Evolutionary conservation across 2,329 filamentous ascomycete species (phyloP).

Genomic region (Parascedosporium putredinis): DNA sequence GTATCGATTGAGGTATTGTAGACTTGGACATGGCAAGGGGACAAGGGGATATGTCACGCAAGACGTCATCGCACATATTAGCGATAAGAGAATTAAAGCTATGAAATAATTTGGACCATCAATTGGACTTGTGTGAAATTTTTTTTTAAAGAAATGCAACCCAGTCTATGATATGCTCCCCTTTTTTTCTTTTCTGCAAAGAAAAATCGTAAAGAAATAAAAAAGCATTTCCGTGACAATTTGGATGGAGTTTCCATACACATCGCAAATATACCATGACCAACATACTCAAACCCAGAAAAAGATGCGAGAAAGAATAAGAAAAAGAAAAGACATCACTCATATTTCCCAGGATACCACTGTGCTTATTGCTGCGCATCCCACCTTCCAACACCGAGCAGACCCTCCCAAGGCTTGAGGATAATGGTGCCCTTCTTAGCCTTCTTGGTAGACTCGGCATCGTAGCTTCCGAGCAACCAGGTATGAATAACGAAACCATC

Average conservation of each 20-base stretch:
- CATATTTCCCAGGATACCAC: background rate
- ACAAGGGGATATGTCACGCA: background rate
- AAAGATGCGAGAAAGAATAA: too few relatives aligned
- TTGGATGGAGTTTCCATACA: background rate
- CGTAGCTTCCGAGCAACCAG: slow-evolving; percentile 6
- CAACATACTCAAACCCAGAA: too few relatives aligned
- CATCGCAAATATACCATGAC: too few relatives aligned
- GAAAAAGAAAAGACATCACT: too few relatives aligned
- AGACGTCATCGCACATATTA: too few relatives aligned
- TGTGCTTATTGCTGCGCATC: background rate
- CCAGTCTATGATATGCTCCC: background rate
- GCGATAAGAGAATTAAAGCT: too few relatives aligned
- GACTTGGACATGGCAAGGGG: background rate
- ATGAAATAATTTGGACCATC: too few relatives aligned
- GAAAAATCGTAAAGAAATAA: too few relatives aligned
- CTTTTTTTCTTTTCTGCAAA: too few relatives aligned
- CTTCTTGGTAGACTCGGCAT: slow-evolving; percentile 4
- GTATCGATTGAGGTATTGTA: slow-evolving; percentile 46
- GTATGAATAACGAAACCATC: background rate
- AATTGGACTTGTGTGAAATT: too few relatives aligned
- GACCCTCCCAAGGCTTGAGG: slow-evolving; percentile 5
- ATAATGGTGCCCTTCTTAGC: background rate
- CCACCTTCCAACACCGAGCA: slow-evolving; percentile 4
- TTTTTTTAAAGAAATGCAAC: too few relatives aligned
- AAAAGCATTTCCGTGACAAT: background rate